phyloP scores from a whole-genome alignment of 257 asterid genomes.

The Solanum peruvianum region DNA sequence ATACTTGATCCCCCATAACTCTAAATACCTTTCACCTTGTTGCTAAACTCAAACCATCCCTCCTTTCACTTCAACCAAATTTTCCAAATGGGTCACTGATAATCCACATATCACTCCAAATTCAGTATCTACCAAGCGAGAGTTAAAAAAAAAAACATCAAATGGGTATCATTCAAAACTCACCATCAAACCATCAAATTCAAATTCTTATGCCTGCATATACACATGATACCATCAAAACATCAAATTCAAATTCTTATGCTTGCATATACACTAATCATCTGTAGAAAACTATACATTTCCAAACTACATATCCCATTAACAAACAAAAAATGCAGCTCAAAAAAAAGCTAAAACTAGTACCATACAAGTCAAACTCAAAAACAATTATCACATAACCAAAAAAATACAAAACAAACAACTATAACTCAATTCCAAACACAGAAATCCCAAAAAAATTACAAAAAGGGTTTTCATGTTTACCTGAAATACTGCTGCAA shows the following conservation, averaged over 20 bases:
- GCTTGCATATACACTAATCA: neutral
- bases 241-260: neutral
- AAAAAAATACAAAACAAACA: neutral
- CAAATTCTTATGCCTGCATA: neutral
- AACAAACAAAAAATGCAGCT: neutral
- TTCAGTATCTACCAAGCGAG: neutral
- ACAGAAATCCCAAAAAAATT: neutral
- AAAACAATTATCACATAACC: neutral
- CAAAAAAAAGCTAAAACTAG: neutral
- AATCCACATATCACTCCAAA: neutral
- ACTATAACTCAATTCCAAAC: neutral
- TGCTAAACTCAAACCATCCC: neutral
- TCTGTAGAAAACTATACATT: neutral
- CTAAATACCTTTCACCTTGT: neutral
- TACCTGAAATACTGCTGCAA: neutral
- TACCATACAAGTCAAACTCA: neutral
- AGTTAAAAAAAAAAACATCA: neutral
- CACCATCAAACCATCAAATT: neutral
- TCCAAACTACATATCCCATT: neutral
- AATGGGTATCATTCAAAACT: neutral
- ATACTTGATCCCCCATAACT: constrained; percentile 2
- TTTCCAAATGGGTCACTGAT: neutral
- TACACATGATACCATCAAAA: neutral
- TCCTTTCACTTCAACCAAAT: neutral
- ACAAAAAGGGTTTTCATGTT: neutral